Evolutionary conservation across 331 rosid genomes (phyloP).

Genomic region (Rosa hybrid): DNA sequence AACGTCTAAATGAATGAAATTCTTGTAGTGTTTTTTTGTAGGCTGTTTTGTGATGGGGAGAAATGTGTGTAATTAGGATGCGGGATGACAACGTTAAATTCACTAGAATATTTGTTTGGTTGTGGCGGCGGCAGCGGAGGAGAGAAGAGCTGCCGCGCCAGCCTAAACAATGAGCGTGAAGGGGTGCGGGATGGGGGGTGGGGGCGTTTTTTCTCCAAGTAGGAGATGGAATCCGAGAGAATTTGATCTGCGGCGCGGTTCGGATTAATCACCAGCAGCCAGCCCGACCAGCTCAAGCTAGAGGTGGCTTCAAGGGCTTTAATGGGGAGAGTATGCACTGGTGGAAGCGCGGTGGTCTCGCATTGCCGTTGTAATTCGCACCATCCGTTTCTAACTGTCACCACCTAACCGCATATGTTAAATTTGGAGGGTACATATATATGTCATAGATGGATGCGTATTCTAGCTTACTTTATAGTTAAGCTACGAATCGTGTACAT

Average conservation of each 20-base stretch:
- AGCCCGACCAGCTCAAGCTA: slow-evolving; percentile 39
- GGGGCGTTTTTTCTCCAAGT: not conserved
- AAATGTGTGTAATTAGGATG: not conserved
- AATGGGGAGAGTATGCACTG: slow-evolving; percentile 27
- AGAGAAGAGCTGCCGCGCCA: slow-evolving; percentile 28
- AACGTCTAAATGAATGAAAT: not conserved
- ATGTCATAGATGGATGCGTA: not conserved
- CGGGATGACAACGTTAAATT: not conserved
- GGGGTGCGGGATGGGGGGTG: slow-evolving; percentile 24
- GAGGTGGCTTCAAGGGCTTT: slow-evolving; percentile 31
- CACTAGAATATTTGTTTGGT: not conserved
- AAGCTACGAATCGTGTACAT: not conserved
- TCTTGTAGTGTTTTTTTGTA: not conserved
- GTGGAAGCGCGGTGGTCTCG: slow-evolving; percentile 13
- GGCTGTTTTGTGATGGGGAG: not conserved
- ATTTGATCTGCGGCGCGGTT: slow-evolving; percentile 3
- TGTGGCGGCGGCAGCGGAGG: slow-evolving; percentile 22
- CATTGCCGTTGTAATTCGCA: slow-evolving; percentile 24
- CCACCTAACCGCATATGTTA: slow-evolving; percentile 15
- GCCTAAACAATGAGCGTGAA: not conserved
- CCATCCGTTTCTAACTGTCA: slow-evolving; percentile 63
- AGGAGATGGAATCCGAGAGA: not conserved
- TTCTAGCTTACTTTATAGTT: too few species aligned
- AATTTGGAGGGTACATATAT: not conserved
- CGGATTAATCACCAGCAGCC: slow-evolving; percentile 26